Base-by-base conservation (phyloP, 2,329 filamentous ascomycete species). In the Apiospora phragmitis region DNA sequence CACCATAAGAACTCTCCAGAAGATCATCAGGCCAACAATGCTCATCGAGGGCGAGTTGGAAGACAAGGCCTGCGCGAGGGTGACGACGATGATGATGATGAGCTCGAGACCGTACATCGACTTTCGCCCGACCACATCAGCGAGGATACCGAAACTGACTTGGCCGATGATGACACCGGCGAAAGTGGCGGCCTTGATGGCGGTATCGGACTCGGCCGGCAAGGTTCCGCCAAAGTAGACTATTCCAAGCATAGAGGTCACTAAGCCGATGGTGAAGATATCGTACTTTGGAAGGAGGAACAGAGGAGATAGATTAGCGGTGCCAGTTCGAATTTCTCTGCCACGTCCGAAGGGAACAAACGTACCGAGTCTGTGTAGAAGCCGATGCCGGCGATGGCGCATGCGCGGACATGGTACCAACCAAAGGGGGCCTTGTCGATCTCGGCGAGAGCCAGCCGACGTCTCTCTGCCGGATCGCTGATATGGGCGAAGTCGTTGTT, bases 141-240 rank as follows among this genome's bases (percentile, higher is more conserved):
- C 93, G 41, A 94, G 83, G 77, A 87, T 89, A 78, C 93, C 93
- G 77, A 96, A 95, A 67, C 89, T 88, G 47, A 95, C 83, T 82
- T 95, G 93, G 42, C 93, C 93, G 68, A 95, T 83, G 70, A 95
- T 92, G 24, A 93, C 95, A 70, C 93, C 93, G 38, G 90, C 91
- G 43, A 92, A 94, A 18, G 93, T 95, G 41, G 93, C 89, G 70
- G 94, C 89, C 82, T 95, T 95, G 85, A 96, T 94, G 41, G 92
- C 92, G 3, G 90, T 94, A 75, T 95, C 92, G 7, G 91, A 88
- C 70, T 81, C 85, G 32, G 87, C 83, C 24, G 93, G 91, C 77
- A 94, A 92, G 55, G 83, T 83, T 24, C 89, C 88, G 24, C 75
- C 77, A 80, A 87, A 94, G 84, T 91, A 94, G 74, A 94, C 92